These are phyloP conservation scores for Sinapis alba DNA, from an alignment of 441 rosid genomes.

Conservation along the genomic window DNA sequence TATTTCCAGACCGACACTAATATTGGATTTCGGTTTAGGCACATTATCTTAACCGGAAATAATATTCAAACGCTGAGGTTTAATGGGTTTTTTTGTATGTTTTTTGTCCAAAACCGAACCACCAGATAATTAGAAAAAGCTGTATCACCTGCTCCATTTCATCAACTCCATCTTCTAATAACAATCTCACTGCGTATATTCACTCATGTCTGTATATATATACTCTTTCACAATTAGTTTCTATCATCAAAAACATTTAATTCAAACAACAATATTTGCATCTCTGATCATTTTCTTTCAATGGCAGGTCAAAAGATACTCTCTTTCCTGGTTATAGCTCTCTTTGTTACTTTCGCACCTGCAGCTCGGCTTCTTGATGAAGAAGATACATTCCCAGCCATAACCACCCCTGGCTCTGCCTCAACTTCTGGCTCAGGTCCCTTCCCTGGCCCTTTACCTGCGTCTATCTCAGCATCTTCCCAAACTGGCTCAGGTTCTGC, in stretches of 20 bases:
- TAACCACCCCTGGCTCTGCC: slow-evolving; percentile 36
- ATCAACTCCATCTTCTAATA: slow-evolving; percentile 39
- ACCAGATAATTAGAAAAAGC: slow-evolving; percentile 13
- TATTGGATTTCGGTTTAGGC: not conserved
- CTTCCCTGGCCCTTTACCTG: not conserved
- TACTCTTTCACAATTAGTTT: slow-evolving; percentile 5
- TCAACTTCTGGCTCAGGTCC: slow-evolving; percentile 26
- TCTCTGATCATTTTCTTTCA: slow-evolving; percentile 29
- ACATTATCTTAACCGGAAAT: not conserved
- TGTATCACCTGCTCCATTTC: slow-evolving; percentile 36
- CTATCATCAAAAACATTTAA: slow-evolving; percentile 35
- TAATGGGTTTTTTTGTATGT: slow-evolving; percentile 12
- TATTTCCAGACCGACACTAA: too few relatives aligned
- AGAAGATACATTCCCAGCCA: slow-evolving; percentile 37
- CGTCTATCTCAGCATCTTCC: slow-evolving; percentile 11
- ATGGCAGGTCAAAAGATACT: slow-evolving; percentile 49
- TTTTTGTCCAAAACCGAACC: slow-evolving; percentile 38
- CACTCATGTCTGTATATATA: slow-evolving; percentile 25
- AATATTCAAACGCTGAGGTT: not conserved
- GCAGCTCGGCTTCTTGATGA: slow-evolving; percentile 60
- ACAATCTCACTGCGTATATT: slow-evolving; percentile 22
- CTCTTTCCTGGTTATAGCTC: slow-evolving; percentile 46
- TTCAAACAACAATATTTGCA: not conserved
- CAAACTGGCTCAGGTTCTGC: slow-evolving; percentile 30
- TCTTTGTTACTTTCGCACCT: slow-evolving; percentile 42